A percentile compares a stretch with the other conserved stretches of the same genome.
These are phyloP conservation scores for Nepenthes alata DNA, from an alignment of 179 eudicot genomes.

Conservation along the genomic window DNA sequence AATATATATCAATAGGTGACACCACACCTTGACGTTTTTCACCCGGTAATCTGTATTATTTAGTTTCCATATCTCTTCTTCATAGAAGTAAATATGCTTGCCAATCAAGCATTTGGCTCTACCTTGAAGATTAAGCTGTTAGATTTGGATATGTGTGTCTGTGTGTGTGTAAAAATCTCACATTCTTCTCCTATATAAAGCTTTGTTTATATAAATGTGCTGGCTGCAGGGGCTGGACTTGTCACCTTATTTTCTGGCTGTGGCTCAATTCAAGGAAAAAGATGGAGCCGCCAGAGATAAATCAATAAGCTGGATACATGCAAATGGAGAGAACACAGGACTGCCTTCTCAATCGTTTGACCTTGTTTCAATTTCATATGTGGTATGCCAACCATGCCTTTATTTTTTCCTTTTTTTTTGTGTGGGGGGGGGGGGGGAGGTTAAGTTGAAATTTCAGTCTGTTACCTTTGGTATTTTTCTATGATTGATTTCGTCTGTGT, in stretches of 20 bases:
- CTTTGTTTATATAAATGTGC: neutral
- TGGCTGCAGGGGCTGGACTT: constrained; percentile 71
- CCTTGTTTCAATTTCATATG: constrained; percentile 79
- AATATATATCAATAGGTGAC: too few relatives aligned
- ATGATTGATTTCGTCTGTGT: too few relatives aligned
- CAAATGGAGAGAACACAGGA: constrained; percentile 85
- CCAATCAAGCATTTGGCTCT: too few relatives aligned
- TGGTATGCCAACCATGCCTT: constrained; percentile 22
- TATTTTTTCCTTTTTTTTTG: too few relatives aligned
- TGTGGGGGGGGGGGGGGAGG: too few relatives aligned
- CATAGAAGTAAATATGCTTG: too few relatives aligned
- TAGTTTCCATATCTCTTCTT: too few relatives aligned
- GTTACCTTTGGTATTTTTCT: too few relatives aligned
- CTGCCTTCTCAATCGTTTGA: constrained; percentile 75
- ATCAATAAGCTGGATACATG: constrained; percentile 69
- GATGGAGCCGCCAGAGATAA: constrained; percentile 26
- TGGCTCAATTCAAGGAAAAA: constrained; percentile 82
- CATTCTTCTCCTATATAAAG: neutral
- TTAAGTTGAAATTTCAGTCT: too few relatives aligned
- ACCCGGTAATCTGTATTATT: neutral
- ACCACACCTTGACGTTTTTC: neutral
- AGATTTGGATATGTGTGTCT: too few relatives aligned
- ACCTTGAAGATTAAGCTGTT: too few relatives aligned
- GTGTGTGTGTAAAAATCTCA: too few relatives aligned
- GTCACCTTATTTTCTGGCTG: constrained; percentile 91